Percentiles rank a stretch among this genome's conserved stretches.
These are phyloP conservation scores for Solanum bukasovii DNA, from an alignment of 257 asterid species.

Conservation along the genomic window DNA sequence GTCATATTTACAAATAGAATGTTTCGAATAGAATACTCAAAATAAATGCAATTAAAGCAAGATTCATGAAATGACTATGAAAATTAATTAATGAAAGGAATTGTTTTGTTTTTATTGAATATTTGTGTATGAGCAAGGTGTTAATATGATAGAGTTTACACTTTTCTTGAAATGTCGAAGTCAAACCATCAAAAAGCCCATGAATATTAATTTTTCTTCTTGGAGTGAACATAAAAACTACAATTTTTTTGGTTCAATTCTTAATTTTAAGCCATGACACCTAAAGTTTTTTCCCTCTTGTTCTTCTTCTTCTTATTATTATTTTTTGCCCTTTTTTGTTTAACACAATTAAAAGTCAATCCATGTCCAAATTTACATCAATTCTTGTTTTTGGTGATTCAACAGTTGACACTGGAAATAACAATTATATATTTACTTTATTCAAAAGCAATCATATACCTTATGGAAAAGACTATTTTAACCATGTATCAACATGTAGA, in stretches of 20 bases:
- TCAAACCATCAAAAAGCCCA: neutral
- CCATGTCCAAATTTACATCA: neutral
- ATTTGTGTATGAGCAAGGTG: no score
- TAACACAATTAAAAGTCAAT: neutral
- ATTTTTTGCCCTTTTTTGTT: no score
- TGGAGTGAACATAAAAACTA: no score
- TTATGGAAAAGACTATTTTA: neutral
- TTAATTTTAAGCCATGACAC: no score
- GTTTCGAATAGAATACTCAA: neutral
- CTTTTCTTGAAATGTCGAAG: no score
- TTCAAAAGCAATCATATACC: neutral
- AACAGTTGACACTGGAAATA: neutral
- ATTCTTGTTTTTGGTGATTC: neutral
- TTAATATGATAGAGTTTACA: no score
- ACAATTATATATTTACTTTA: neutral
- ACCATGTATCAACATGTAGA: neutral
- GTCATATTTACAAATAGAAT: no score
- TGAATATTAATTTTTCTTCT: no score
- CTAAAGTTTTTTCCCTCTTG: neutral
- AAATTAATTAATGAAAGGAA: neutral
- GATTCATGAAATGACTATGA: neutral
- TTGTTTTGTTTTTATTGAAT: neutral
- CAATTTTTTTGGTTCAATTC: no score
- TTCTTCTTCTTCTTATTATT: neutral
- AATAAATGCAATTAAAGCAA: no score